phyloP scores from a whole-genome alignment of 2,329 filamentous ascomycete species.

The Aspergillus sp. region DNA sequence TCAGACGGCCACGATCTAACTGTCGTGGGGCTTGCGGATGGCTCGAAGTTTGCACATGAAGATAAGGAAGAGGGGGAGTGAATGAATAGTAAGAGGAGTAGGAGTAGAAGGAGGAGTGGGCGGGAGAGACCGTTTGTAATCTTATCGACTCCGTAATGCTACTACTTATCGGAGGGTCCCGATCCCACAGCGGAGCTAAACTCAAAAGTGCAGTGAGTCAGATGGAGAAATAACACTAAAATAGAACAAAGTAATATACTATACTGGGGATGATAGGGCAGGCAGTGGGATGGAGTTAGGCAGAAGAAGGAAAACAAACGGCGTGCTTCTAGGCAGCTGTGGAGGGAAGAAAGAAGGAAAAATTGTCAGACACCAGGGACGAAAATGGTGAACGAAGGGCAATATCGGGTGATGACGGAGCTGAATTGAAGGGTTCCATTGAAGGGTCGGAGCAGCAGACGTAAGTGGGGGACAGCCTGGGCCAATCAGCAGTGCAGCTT shows the following conservation, averaged over 20 bases:
- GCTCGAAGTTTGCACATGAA: not conserved
- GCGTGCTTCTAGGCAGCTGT: not conserved
- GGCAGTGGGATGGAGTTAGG: not conserved
- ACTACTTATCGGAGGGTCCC: conserved; percentile 8
- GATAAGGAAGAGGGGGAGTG: not conserved
- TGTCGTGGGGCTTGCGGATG: not conserved
- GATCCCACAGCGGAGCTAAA: conserved; percentile 10
- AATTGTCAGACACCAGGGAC: conserved; percentile 10
- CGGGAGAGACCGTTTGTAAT: conserved; percentile 10
- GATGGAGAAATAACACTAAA: not conserved
- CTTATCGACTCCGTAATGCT: conserved; percentile 14
- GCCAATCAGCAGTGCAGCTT: not conserved
- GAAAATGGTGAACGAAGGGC: conserved; percentile 15
- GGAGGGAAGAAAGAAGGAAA: conserved; percentile 4
- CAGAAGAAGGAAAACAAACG: not conserved
- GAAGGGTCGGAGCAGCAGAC: conserved; percentile 14
- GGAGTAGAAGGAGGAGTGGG: not conserved
- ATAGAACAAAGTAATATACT: not conserved
- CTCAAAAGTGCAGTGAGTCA: conserved; percentile 10
- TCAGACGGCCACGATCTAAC: not conserved
- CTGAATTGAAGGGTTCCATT: conserved; percentile 1
- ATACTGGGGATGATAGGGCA: not conserved
- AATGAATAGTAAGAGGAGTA: not conserved
- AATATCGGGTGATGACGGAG: conserved; percentile 16
- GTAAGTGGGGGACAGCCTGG: not conserved